These are phyloP conservation scores for Sphaerulina vaccinii DNA, from an alignment of 2,329 filamentous ascomycete genomes.

Conservation along the genomic window DNA sequence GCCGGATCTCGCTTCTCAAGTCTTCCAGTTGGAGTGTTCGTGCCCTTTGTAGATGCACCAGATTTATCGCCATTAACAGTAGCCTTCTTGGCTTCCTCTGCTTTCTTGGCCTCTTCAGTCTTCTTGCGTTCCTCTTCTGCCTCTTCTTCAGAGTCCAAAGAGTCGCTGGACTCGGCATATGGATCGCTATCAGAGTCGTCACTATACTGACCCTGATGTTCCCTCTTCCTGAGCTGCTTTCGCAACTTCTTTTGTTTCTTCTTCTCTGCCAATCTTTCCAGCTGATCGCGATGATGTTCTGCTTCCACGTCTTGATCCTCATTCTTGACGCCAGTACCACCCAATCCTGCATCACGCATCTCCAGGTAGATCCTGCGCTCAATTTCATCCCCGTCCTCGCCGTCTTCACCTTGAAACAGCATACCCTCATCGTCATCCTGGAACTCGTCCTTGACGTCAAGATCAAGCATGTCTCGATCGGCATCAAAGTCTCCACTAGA, in stretches of 20 bases:
- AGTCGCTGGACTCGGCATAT: conserved; percentile 50
- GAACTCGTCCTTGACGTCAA: conserved; percentile 68
- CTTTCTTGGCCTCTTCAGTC: conserved; percentile 44
- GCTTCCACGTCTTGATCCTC: conserved; percentile 52
- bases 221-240: conserved; percentile 78
- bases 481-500: conserved; percentile 48
- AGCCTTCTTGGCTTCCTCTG: conserved; percentile 49
- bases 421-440: conserved; percentile 83
- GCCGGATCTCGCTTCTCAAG: conserved; percentile 54
- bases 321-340: conserved; percentile 54
- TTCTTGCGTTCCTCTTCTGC: conserved; percentile 58
- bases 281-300: conserved; percentile 62
- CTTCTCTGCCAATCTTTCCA: conserved; percentile 69
- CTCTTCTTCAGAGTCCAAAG: conserved; percentile 61
- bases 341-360: conserved; percentile 84
- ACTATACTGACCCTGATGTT: conserved; percentile 84
- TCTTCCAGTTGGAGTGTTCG: conserved; percentile 63
- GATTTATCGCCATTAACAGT: conserved; percentile 50
- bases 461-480: conserved; percentile 66
- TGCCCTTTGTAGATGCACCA: conserved; percentile 67
- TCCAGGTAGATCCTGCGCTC: conserved; percentile 68
- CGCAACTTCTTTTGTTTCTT: conserved; percentile 73
- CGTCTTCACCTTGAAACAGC: conserved; percentile 78
- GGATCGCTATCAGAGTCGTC: conserved; percentile 57
- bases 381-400: conserved; percentile 65